Percentiles rank a stretch among this genome's conserved stretches.
Conservation (phyloP, 1,284 basidiomycete species). For the Heliocybe sulcata region DNA sequence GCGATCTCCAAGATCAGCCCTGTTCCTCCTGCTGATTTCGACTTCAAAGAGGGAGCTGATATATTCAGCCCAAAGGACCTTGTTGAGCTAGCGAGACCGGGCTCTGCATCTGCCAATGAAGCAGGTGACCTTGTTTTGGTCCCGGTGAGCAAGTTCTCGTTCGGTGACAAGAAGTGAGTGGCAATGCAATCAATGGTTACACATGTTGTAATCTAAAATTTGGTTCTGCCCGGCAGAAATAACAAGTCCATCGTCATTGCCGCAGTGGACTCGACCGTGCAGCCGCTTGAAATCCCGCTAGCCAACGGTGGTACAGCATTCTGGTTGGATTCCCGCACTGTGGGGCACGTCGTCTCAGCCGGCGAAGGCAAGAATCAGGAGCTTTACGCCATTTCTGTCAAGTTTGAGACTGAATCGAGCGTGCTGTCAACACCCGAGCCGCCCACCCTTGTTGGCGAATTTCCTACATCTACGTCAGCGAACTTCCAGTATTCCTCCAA, state of each 20-base stretch:
- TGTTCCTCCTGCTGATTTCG: conserved; percentile 29
- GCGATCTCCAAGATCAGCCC: conserved; percentile 6
- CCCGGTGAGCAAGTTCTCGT: conserved; percentile 61
- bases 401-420: conserved; percentile 23
- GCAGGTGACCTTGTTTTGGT: conserved; percentile 63
- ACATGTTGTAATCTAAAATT: neutral
- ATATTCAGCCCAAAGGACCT: conserved; percentile 70
- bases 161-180: conserved; percentile 64
- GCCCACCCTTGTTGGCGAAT: conserved; percentile 42
- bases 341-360: conserved; percentile 57
- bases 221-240: conserved; percentile 37
- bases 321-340: conserved; percentile 65
- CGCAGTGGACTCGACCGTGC: conserved; percentile 40
- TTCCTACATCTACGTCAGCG: conserved; percentile 57
- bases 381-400: conserved; percentile 51
- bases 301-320: conserved; percentile 64
- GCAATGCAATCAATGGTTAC: neutral
- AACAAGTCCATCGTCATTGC: conserved; percentile 60
- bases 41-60: conserved; percentile 46
- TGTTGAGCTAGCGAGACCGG: conserved; percentile 66
- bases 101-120: conserved; percentile 54
- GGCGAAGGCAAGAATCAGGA: conserved; percentile 42
- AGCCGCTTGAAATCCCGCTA: conserved; percentile 46
- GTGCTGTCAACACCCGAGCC: conserved; percentile 17
- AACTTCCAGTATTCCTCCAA: conserved; percentile 62